These are phyloP conservation scores for Russula abietina DNA, from an alignment of 768 basidiomycete genomes.

Conservation along the genomic window DNA sequence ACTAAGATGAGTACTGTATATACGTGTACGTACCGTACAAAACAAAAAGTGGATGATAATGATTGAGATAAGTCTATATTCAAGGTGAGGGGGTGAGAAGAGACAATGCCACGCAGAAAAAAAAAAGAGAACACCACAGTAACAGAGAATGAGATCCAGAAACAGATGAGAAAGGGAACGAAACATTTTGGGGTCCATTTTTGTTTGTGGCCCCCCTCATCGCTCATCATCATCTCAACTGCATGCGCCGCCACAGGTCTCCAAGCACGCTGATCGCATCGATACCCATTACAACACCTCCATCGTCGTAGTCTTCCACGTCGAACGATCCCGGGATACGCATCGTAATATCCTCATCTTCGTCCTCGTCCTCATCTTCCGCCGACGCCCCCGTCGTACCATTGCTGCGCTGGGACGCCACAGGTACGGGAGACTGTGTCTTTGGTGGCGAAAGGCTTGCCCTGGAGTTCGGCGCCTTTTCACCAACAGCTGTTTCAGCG, in stretches of 20 bases:
- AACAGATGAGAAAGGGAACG: not conserved
- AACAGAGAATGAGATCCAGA: not conserved
- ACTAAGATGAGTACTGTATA: not conserved
- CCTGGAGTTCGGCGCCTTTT: not conserved
- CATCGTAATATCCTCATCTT: not conserved
- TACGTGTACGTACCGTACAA: not conserved
- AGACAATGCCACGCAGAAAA: not conserved
- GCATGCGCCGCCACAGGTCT: conserved; percentile 19
- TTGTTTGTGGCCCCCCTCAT: not conserved
- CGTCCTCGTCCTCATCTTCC: not conserved
- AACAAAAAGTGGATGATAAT: not conserved
- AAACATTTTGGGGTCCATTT: not conserved
- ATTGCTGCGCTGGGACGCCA: not conserved
- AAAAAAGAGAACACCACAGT: not conserved
- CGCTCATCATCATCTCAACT: not conserved
- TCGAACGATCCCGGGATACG: conserved; percentile 23
- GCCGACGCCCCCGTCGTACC: not conserved
- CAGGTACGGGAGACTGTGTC: not conserved
- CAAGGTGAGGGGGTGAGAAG: not conserved
- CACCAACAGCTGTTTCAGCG: not conserved
- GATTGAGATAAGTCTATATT: not conserved
- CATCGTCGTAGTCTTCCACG: not conserved
- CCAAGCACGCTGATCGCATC: conserved; percentile 5
- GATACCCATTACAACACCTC: not conserved
- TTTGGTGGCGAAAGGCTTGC: not conserved